A percentile compares a stretch with the other conserved stretches of the same genome.
These are phyloP conservation scores for Leccinum truebloodii DNA, from an alignment of 768 basidiomycete genomes.

Conservation along the genomic window DNA sequence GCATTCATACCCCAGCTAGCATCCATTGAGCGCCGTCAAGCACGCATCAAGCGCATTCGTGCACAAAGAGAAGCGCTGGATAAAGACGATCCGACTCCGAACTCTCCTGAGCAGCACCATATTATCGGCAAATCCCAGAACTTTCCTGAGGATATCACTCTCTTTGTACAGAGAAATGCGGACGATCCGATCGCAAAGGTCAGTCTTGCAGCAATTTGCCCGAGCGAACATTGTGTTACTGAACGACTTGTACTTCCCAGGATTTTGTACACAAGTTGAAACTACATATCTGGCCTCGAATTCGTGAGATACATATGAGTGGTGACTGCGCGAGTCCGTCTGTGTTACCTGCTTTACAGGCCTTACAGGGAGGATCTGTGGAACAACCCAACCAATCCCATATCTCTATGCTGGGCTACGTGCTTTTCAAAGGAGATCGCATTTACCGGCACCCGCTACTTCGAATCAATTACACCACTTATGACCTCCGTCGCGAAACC, in stretches of 20 bases:
- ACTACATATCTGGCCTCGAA: neutral
- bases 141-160: neutral
- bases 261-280: neutral
- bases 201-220: neutral
- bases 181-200: neutral
- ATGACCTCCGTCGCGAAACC: neutral
- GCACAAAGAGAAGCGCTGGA: neutral
- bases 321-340: neutral
- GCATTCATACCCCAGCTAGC: neutral
- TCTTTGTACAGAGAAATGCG: neutral
- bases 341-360: neutral
- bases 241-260: neutral
- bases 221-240: neutral
- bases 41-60: neutral
- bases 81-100: neutral
- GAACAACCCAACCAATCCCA: neutral
- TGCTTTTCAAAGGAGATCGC: neutral
- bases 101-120: neutral
- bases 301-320: neutral
- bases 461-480: neutral
- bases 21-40: neutral
- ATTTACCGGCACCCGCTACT: neutral
- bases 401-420: neutral
- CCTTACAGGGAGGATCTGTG: neutral
- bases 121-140: neutral